These are phyloP conservation scores for Breynia disticha DNA, from an alignment of 441 rosid genomes.

Conservation along the genomic window DNA sequence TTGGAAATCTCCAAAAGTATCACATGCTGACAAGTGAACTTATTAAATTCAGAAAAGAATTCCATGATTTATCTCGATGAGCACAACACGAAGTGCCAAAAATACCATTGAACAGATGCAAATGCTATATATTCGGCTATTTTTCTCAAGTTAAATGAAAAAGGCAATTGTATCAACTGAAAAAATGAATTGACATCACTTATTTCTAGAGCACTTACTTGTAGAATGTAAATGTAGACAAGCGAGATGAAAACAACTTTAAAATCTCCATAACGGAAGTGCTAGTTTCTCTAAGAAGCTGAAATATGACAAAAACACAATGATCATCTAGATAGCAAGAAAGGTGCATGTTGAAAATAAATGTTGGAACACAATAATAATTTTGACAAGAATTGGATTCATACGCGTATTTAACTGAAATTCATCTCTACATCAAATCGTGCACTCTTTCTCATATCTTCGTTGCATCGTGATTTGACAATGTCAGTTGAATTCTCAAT, in stretches of 20 bases:
- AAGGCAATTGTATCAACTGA: neutral
- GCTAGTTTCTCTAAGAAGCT: conserved; percentile 83
- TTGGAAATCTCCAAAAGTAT: no score
- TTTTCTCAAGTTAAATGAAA: neutral
- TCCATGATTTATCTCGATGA: no score
- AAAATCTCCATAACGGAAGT: conserved; percentile 79
- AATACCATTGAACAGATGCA: neutral
- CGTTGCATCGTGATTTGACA: conserved; percentile 58
- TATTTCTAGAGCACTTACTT: conserved; percentile 42
- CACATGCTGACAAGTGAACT: no score
- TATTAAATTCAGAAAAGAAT: no score
- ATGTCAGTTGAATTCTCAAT: conserved; percentile 74
- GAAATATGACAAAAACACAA: conserved; percentile 33
- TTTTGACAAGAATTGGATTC: conserved; percentile 20
- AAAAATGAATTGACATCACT: conserved; percentile 15
- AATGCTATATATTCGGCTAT: neutral
- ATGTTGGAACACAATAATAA: conserved; percentile 18
- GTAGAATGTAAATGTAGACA: conserved; percentile 66
- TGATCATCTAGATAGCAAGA: conserved; percentile 16
- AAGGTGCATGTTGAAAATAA: conserved; percentile 14
- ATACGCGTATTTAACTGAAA: conserved; percentile 94
- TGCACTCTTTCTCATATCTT: conserved; percentile 87
- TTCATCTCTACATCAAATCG: conserved; percentile 87
- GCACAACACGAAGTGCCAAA: no score
- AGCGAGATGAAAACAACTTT: conserved; percentile 73